Base-by-base conservation (phyloP, 2,329 filamentous ascomycete species). In the Pseudogymnoascus sp. region DNA sequence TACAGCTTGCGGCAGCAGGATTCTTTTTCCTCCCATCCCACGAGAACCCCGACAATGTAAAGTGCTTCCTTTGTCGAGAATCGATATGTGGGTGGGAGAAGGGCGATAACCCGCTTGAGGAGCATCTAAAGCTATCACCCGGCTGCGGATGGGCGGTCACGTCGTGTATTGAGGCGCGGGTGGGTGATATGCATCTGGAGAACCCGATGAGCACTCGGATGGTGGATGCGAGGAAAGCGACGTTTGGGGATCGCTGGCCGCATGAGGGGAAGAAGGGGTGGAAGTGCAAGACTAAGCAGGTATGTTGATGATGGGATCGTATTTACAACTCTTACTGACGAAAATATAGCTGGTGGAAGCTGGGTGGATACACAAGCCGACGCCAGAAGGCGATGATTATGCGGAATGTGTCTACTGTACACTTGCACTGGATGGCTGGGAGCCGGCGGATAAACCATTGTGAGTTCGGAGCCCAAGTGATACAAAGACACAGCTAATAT, bases 281-380 rank as follows among this genome's bases (percentile, higher is more conserved):
- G 92, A 86, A 90, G 67, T 96, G 91, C 78, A 96, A 95, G 75
- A 87, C 85, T 0, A 89, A 95, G 69, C 93, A 96, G 86, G 90
- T 91, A 77, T 64, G 77, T 67, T 65, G 60, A 29, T 54, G 8
- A 10, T 29, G 61, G 45, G 36, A 12, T 21, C 3, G 12, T 60
- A 10, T 31, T 10, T 23, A 10, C 7, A 16, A 61, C 39, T 61
- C 29, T 59, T 16, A 57, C 66, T 71, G 65, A 72, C 26, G n/a
- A 26, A 26, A 12, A 60, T 62, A 63, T 70, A 95, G 86, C 87
- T 97, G 78, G 91, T 91, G 36, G 90, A 93, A 68, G 90, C 91
- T 29, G 95, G 95, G 10, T 99, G 93, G 93, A 92, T 89, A 73
- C 97, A 93, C 76, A 96, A 92, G 23, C 93, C 95, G 0, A 90